A percentile compares a stretch with the other conserved stretches of the same genome.
phyloP scores from a whole-genome alignment of 2,329 filamentous ascomycete genomes.

The Purpureocillium takamizusanense region DNA sequence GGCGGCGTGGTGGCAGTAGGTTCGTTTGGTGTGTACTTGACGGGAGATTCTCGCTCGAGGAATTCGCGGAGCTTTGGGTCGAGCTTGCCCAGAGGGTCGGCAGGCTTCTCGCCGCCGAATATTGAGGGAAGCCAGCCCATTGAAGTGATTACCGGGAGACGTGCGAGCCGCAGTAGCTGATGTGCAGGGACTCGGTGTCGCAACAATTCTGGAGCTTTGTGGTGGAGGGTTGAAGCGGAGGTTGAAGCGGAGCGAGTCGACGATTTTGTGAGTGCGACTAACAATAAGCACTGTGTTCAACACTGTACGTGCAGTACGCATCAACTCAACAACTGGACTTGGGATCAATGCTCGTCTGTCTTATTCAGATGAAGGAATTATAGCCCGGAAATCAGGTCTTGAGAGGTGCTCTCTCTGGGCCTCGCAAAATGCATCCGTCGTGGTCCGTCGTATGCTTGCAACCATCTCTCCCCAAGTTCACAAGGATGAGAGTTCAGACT shows the following conservation, averaged over 20 bases:
- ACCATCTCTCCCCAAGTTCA: too few species aligned
- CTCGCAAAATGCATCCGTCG: too few species aligned
- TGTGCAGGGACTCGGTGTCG: neutral
- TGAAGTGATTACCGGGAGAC: conserved; percentile 1
- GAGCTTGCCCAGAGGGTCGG: conserved; percentile 60
- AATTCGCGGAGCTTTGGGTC: conserved; percentile 79
- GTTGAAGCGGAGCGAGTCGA: conserved; percentile 1
- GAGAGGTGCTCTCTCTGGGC: too few species aligned
- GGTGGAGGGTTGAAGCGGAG: conserved; percentile 1
- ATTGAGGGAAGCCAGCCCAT: conserved; percentile 53
- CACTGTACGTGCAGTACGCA: too few species aligned
- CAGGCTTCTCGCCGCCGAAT: conserved; percentile 36
- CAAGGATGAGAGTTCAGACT: too few species aligned
- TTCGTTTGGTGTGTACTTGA: conserved; percentile 47
- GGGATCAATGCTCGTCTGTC: too few species aligned
- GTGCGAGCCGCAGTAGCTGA: neutral
- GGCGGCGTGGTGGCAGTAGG: conserved; percentile 9
- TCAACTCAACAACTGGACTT: too few species aligned
- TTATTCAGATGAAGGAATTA: too few species aligned
- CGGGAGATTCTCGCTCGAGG: conserved; percentile 71
- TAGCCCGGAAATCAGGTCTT: too few species aligned
- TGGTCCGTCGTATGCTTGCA: too few species aligned
- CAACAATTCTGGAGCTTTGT: neutral
- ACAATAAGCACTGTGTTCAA: too few species aligned
- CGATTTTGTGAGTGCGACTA: neutral